phyloP scores from a whole-genome alignment of 441 rosid species.

The Pelargonium australe region DNA sequence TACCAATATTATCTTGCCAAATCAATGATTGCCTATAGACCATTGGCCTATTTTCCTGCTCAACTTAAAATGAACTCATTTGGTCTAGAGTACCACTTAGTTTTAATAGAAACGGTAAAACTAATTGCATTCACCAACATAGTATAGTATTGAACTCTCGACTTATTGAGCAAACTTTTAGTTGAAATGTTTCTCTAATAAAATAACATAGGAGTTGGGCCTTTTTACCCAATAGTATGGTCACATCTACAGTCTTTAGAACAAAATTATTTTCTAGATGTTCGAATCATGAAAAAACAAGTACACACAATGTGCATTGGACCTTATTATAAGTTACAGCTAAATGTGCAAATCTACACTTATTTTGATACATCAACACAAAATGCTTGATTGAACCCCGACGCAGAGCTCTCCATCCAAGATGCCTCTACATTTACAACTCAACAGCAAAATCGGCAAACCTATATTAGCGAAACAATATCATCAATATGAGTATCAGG shows the following conservation, averaged over 20 bases:
- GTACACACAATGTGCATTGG: not conserved
- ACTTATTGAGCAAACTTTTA: too few relatives aligned
- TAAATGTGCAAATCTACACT: not conserved
- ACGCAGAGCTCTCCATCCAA: slow-evolving; percentile 1
- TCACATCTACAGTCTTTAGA: not conserved
- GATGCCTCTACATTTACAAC: slow-evolving; percentile 2
- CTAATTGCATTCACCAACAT: too few relatives aligned
- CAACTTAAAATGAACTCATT: too few relatives aligned
- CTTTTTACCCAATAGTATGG: too few relatives aligned
- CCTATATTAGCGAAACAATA: not conserved
- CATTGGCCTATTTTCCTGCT: too few relatives aligned
- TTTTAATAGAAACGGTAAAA: too few relatives aligned
- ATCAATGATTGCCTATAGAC: too few relatives aligned
- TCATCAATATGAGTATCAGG: not conserved
- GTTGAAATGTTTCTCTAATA: too few relatives aligned
- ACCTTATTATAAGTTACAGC: not conserved
- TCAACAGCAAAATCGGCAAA: not conserved
- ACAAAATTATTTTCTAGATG: not conserved
- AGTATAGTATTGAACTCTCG: too few relatives aligned
- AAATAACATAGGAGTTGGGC: too few relatives aligned
- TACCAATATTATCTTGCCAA: too few relatives aligned
- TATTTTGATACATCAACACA: not conserved
- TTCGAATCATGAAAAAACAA: not conserved
- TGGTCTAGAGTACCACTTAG: too few relatives aligned
- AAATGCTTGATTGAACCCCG: not conserved